phyloP scores from a whole-genome alignment of 768 basidiomycete genomes.

The Tephrocybe sp. region DNA sequence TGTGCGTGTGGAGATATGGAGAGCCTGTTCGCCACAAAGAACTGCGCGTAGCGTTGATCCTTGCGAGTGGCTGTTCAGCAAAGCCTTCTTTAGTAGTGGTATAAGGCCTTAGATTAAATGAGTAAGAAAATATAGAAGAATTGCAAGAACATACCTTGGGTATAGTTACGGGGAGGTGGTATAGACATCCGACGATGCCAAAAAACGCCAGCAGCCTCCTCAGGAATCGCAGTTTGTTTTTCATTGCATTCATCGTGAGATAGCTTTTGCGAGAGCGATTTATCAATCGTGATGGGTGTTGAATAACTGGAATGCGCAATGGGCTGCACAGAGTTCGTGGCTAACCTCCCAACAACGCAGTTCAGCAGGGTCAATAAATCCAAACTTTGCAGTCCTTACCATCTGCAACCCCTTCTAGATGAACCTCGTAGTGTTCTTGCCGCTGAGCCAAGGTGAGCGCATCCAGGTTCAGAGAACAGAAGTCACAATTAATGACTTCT shows the following conservation, averaged over 20 bases:
- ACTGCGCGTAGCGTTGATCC: constrained; percentile 53
- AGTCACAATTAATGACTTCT: constrained; percentile 36
- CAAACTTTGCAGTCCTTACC: background rate
- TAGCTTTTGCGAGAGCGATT: background rate
- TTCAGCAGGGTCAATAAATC: background rate
- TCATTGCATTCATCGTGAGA: constrained; percentile 1
- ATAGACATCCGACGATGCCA: constrained; percentile 53
- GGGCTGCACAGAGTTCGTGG: background rate
- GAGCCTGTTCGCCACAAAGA: constrained; percentile 59
- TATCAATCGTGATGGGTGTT: background rate
- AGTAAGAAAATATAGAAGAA: background rate
- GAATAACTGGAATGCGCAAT: background rate
- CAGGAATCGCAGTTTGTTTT: constrained; percentile 9
- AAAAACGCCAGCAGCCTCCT: constrained; percentile 48
- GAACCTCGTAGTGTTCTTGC: constrained; percentile 53
- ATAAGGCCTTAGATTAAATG: constrained; percentile 50
- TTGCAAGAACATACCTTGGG: constrained; percentile 49
- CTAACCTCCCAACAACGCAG: background rate
- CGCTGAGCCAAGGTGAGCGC: constrained; percentile 35
- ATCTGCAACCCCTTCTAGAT: constrained; percentile 28
- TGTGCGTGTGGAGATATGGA: constrained; percentile 53
- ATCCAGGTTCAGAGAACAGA: constrained; percentile 46
- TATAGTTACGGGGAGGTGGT: constrained; percentile 51
- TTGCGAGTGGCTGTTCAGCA: constrained; percentile 48
- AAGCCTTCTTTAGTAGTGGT: constrained; percentile 52